Evolutionary conservation across 352 stramenopile genomes (phyloP).

Genomic region (Thalassiosira hispida): DNA sequence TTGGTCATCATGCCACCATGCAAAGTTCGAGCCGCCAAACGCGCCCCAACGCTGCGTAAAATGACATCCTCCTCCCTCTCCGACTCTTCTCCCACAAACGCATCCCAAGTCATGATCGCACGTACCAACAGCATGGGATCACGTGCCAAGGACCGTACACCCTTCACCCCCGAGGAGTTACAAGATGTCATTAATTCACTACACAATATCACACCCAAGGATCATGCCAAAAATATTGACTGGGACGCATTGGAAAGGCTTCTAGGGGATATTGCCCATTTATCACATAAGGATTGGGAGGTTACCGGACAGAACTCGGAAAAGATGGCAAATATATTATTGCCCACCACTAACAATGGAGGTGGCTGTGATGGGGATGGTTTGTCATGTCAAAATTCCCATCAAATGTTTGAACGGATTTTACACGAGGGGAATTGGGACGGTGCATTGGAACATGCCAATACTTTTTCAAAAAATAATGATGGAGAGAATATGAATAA

Average conservation of each 20-base stretch:
- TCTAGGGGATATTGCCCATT: slow-evolving; percentile 61
- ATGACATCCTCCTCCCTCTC: too few relatives aligned
- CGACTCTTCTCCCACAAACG: slow-evolving; percentile 8
- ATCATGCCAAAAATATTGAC: slow-evolving; percentile 41
- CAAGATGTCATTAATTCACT: slow-evolving; percentile 54
- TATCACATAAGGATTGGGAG: slow-evolving; percentile 77
- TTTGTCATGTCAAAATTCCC: slow-evolving; percentile 23
- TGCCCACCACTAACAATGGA: too few relatives aligned
- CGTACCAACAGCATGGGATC: slow-evolving; percentile 23
- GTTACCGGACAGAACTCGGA: slow-evolving; percentile 54
- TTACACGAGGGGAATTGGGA: slow-evolving; percentile 82
- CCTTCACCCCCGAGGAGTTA: slow-evolving; percentile 58
- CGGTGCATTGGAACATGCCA: slow-evolving; percentile 46
- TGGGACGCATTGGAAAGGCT: slow-evolving; percentile 48
- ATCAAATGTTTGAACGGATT: slow-evolving; percentile 64
- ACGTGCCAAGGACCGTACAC: slow-evolving; percentile 23
- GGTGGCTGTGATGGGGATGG: slow-evolving; percentile 30
- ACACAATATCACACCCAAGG: slow-evolving; percentile 42
- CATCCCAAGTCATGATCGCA: slow-evolving; percentile 31
- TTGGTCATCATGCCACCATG: too few relatives aligned
- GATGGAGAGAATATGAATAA: slow-evolving; percentile 15
- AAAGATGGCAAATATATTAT: slow-evolving; percentile 37
- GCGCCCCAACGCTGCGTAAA: too few relatives aligned
- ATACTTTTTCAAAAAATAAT: background rate
- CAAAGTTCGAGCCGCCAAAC: too few relatives aligned